Evolutionary conservation across 2,329 filamentous ascomycete species (phyloP).

Genomic region (Fusarium denticulatum): DNA sequence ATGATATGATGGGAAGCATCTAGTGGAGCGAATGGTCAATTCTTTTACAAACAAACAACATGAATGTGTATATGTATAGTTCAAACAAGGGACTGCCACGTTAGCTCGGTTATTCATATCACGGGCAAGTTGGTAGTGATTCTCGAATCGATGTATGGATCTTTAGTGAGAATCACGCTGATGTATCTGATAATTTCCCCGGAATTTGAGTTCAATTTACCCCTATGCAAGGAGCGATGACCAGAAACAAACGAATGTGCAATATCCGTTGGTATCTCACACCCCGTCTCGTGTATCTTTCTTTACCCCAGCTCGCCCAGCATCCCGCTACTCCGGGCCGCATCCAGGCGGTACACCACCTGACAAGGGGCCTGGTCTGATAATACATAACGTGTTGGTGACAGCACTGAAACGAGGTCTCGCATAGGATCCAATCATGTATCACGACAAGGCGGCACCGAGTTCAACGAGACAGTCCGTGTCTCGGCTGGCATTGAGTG

Average conservation of each 20-base stretch:
- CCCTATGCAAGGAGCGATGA: neutral
- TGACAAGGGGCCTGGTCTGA: neutral
- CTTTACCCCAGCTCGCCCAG: constrained; percentile 1
- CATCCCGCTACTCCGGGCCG: neutral
- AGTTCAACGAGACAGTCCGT: neutral
- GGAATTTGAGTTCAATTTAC: neutral
- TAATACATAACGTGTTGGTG: neutral
- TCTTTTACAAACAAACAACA: neutral
- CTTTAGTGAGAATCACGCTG: neutral
- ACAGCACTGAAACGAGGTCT: neutral
- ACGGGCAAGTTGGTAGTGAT: neutral
- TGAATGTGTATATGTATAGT: neutral
- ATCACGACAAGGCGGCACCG: neutral
- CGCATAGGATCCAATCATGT: neutral
- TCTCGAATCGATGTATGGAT: neutral
- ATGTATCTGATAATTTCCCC: neutral
- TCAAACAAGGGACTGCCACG: neutral
- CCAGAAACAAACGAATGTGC: neutral
- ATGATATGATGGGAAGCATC: constrained; percentile 29
- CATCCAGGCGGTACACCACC: neutral
- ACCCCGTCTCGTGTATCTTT: neutral
- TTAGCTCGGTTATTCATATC: neutral
- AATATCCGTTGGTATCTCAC: neutral
- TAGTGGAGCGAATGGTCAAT: constrained; percentile 4
- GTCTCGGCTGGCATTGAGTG: neutral